Evolutionary conservation across 371 early-diverging fungal species (phyloP).

Genomic region (Haplosporangium sp.): DNA sequence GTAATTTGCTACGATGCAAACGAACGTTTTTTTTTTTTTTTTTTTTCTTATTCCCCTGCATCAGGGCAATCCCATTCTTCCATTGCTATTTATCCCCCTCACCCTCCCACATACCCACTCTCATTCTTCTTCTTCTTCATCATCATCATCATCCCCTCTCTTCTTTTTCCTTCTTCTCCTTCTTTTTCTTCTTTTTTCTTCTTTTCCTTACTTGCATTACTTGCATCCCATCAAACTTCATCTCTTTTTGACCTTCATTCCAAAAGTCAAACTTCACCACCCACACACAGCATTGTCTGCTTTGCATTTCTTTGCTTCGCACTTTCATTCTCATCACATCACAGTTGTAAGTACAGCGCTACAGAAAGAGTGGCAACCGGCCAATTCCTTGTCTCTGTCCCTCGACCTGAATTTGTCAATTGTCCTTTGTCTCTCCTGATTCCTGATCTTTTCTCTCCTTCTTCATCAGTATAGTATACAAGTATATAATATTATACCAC

Average conservation of each 20-base stretch:
- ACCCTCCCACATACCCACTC: not conserved
- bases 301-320: too few species aligned
- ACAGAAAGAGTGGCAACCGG: too few species aligned
- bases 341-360: too few species aligned
- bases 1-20: too few species aligned
- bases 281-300: not conserved
- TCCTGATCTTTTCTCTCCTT: too few species aligned
- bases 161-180: not conserved
- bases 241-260: not conserved
- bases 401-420: too few species aligned
- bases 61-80: not conserved
- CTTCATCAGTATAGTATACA: too few species aligned
- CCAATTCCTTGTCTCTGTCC: too few species aligned
- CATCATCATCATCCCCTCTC: not conserved
- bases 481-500: too few species aligned
- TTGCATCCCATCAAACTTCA: too few species aligned
- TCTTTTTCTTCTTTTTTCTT: slow-evolving; percentile 3
- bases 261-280: slow-evolving; percentile 13
- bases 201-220: not conserved
- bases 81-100: not conserved
- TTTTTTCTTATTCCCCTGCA: not conserved
- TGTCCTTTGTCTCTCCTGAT: too few species aligned
- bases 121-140: not conserved
- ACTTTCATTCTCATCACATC: too few species aligned
- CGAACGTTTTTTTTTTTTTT: not conserved